phyloP scores from a whole-genome alignment of 2,329 filamentous ascomycete species.

The Penicillium brevicompactum region DNA sequence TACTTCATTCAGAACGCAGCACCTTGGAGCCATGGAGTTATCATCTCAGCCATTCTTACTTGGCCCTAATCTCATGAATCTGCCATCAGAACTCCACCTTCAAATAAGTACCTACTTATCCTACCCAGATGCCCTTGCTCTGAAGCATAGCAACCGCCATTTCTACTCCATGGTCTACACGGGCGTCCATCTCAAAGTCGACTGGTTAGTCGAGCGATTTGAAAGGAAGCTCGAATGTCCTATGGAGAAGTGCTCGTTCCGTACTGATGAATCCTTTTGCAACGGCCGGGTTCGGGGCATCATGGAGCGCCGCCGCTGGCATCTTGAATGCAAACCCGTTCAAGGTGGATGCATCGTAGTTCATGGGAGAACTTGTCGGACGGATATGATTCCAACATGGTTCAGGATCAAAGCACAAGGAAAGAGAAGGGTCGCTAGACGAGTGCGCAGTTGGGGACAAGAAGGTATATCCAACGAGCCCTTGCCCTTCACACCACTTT shows the following conservation, averaged over 20 bases:
- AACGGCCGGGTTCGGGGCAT: slow-evolving; percentile 42
- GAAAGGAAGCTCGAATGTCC: slow-evolving; percentile 67
- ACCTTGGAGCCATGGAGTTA: not conserved
- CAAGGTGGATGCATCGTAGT: slow-evolving; percentile 42
- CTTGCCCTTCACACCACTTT: not conserved
- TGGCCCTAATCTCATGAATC: slow-evolving; percentile 44
- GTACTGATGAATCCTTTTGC: slow-evolving; percentile 47
- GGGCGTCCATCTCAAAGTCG: slow-evolving; percentile 65
- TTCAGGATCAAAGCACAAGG: slow-evolving; percentile 27
- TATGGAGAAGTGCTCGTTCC: slow-evolving; percentile 49
- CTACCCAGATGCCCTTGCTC: slow-evolving; percentile 70
- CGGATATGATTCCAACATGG: slow-evolving; percentile 33
- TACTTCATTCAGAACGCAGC: not conserved
- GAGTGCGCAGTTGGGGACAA: slow-evolving; percentile 12
- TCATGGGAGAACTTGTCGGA: slow-evolving; percentile 36
- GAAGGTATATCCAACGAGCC: slow-evolving; percentile 32
- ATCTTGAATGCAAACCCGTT: slow-evolving; percentile 40
- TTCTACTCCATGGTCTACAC: slow-evolving; percentile 68
- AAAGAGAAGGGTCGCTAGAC: slow-evolving; percentile 15
- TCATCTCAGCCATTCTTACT: not conserved
- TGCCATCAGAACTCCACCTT: slow-evolving; percentile 70
- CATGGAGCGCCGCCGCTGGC: slow-evolving; percentile 45
- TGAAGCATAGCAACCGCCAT: slow-evolving; percentile 67
- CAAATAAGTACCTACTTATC: slow-evolving; percentile 62
- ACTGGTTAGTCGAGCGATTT: slow-evolving; percentile 68